Base-by-base conservation (phyloP, 1,284 basidiomycete genomes). In the Ganoderma lucidum region DNA sequence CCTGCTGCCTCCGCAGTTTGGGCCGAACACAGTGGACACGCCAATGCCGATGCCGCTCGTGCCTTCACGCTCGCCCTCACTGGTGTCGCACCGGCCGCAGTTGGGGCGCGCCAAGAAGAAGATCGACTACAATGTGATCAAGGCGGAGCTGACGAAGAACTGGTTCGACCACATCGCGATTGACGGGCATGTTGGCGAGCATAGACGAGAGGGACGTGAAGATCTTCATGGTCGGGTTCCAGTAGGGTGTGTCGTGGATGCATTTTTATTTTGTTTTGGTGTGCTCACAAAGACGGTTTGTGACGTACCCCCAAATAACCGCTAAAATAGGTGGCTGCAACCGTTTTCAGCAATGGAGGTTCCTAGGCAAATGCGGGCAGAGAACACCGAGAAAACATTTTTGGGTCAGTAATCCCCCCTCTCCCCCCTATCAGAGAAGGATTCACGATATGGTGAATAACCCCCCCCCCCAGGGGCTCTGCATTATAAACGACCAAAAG, bases 111-210 rank as follows among this genome's bases (percentile, higher is more conserved):
- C 76, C 64, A 76, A 74, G 64, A 80, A 77, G 70, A 78, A 79
- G 65, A 80, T 80, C 62, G 78, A 83, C 44, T 82, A 87, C 51
- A 85, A 86, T 35, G 81, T 79, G 35, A 83, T 90, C n/a, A 74
- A 90, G 55, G 83, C 85, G 48, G 84, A 83, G 73, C 82, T 94
- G 51, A 83, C 85, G 70, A 81, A 82, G 76, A 93, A 90, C 70
- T 89, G 88, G 41, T 83, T 83, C 70, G 90, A 92, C 28, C 87
- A 94, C 80, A 84, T 93, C 56, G 84, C 83, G 69, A 81, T 94
- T 23, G 86, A 88, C 65, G 83, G 86, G 19, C 76, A 78, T 63
- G 84, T 86, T 23, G 42, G 83, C 82, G 61, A 83, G 84, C n/a
- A 86, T 90, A 51, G 80, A 82, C 67, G 90, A 93, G 75, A 88